These are phyloP conservation scores for Carallia brachiata DNA, from an alignment of 345 rosid species.

Conservation along the genomic window DNA sequence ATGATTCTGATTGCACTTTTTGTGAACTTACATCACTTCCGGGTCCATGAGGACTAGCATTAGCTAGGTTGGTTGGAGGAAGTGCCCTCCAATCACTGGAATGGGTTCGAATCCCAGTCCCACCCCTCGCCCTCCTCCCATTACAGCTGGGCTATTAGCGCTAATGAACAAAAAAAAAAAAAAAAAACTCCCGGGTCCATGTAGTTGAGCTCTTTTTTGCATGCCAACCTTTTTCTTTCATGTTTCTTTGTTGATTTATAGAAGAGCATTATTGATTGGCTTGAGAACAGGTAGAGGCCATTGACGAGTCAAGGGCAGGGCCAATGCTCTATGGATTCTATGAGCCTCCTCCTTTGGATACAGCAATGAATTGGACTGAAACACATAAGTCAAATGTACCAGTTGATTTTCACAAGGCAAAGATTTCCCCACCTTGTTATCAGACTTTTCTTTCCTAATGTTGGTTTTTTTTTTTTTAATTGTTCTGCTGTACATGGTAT, in stretches of 20 bases:
- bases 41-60: not conserved
- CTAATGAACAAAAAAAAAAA: too few species aligned
- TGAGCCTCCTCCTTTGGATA: constrained; percentile 42
- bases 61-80: too few species aligned
- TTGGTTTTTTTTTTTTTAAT: not conserved
- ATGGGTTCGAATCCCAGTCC: too few species aligned
- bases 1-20: too few species aligned
- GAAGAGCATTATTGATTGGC: too few species aligned
- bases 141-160: too few species aligned
- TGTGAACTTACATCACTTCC: not conserved
- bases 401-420: constrained; percentile 44
- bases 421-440: not conserved
- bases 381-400: constrained; percentile 32
- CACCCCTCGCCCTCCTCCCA: too few species aligned
- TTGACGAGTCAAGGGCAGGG: constrained; percentile 33
- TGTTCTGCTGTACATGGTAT: too few species aligned
- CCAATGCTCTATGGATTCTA: constrained; percentile 43
- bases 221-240: not conserved
- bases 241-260: constrained; percentile 3
- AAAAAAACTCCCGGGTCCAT: too few species aligned
- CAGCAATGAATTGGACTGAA: constrained; percentile 43
- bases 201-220: not conserved
- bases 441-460: not conserved
- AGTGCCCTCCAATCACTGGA: too few species aligned
- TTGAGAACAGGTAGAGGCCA: constrained; percentile 35